Conservation (phyloP, 352 stramenopile genomes). For the Phytophthora boehmeriae region DNA sequence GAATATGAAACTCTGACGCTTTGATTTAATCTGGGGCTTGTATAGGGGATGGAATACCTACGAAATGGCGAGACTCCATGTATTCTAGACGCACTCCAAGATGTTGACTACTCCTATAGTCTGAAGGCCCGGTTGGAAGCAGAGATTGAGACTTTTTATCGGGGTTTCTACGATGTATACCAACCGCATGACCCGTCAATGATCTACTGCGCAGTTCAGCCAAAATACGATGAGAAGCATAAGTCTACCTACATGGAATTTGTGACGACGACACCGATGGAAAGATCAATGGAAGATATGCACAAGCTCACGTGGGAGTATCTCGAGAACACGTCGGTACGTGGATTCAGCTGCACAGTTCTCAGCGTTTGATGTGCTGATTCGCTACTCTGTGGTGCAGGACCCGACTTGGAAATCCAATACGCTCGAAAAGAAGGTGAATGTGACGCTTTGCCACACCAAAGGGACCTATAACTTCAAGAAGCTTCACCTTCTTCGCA, state of each 20-base stretch:
- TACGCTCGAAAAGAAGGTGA: slow-evolving; percentile 8
- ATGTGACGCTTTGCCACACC: slow-evolving; percentile 4
- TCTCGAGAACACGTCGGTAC: slow-evolving; percentile 8
- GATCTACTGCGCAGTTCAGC: background rate
- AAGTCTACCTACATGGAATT: slow-evolving; percentile 13
- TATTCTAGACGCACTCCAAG: background rate
- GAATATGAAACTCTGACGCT: no score
- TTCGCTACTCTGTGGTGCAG: background rate
- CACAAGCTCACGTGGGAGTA: slow-evolving; percentile 10
- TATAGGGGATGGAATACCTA: slow-evolving; percentile 7
- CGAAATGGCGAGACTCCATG: background rate
- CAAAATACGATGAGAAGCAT: slow-evolving; percentile 9
- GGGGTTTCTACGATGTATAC: slow-evolving; percentile 7
- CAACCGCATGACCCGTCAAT: slow-evolving; percentile 1
- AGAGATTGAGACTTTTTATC: slow-evolving; percentile 3
- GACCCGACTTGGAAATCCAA: slow-evolving; percentile 1
- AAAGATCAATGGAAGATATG: slow-evolving; percentile 5
- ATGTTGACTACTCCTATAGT: background rate
- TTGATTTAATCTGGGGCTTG: no score
- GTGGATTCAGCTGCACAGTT: background rate
- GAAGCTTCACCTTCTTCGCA: slow-evolving; percentile 14
- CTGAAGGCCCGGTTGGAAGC: slow-evolving; percentile 13
- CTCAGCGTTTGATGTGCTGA: background rate
- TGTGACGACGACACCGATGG: slow-evolving; percentile 14
- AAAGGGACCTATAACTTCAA: slow-evolving; percentile 6